phyloP scores from a whole-genome alignment of 352 stramenopile species.

The Phytophthora cryptogea region DNA sequence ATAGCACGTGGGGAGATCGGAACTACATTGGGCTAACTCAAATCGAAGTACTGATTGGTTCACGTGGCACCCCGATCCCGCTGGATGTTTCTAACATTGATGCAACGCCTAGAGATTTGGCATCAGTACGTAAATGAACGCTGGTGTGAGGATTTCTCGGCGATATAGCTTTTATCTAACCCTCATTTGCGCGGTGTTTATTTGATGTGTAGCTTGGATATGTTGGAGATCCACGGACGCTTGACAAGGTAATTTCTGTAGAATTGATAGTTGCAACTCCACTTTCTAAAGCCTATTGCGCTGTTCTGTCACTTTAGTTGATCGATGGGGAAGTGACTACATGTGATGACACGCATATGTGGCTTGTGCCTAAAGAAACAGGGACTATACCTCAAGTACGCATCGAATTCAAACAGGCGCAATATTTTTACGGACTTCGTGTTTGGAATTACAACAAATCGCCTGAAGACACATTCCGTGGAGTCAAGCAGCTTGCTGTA shows the following conservation, averaged over 20 bases:
- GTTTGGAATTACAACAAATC: slow-evolving; percentile 89
- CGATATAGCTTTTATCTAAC: too few relatives aligned
- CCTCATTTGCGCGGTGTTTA: not conserved
- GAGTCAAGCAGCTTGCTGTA: slow-evolving; percentile 66
- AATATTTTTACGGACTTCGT: slow-evolving; percentile 65
- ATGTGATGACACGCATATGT: slow-evolving; percentile 91
- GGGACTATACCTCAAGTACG: slow-evolving; percentile 41
- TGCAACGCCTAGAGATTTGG: slow-evolving; percentile 70
- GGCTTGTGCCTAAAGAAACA: slow-evolving; percentile 76
- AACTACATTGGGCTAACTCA: slow-evolving; percentile 89
- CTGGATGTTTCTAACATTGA: slow-evolving; percentile 54
- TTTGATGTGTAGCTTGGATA: slow-evolving; percentile 59
- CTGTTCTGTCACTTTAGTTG: slow-evolving; percentile 38
- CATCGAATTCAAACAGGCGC: slow-evolving; percentile 61
- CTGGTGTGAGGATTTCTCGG: not conserved
- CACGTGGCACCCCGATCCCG: slow-evolving; percentile 40
- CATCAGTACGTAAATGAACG: slow-evolving; percentile 42
- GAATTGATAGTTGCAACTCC: not conserved
- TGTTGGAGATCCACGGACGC: slow-evolving; percentile 76
- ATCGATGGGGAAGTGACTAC: slow-evolving; percentile 83
- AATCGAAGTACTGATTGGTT: slow-evolving; percentile 66
- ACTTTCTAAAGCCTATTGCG: not conserved
- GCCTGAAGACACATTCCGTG: slow-evolving; percentile 67
- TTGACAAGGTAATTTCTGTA: slow-evolving; percentile 70
- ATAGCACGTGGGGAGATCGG: slow-evolving; percentile 75